phyloP scores from a whole-genome alignment of 129 eudicot genomes.

The Pulicaria dysenterica region DNA sequence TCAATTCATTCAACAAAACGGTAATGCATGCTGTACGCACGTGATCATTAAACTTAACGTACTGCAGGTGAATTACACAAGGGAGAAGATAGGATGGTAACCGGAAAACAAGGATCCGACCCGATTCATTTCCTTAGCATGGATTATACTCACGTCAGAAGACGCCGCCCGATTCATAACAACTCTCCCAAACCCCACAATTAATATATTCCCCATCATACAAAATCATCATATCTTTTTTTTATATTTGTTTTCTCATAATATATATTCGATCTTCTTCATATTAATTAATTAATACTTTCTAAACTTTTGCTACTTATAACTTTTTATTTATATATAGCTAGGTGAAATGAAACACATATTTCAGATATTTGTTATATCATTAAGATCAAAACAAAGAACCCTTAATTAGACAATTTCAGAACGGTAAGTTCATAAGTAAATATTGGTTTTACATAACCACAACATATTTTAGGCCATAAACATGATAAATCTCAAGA shows the following conservation, averaged over 20 bases:
- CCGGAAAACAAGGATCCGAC: constrained; percentile 35
- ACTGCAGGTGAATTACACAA: constrained; percentile 34
- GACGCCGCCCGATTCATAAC: constrained; percentile 75
- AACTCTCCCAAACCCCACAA: constrained; percentile 40
- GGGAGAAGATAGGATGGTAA: constrained; percentile 22
- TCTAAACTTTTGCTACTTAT: not conserved
- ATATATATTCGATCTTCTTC: not conserved
- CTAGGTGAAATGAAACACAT: not conserved
- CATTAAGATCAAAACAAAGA: not conserved
- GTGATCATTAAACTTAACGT: not conserved
- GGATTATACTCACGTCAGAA: constrained; percentile 64
- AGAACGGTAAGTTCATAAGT: too few relatives aligned
- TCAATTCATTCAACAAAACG: not conserved
- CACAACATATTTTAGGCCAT: too few relatives aligned
- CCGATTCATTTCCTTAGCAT: constrained; percentile 44
- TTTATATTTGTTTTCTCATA: not conserved
- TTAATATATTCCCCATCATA: constrained; percentile 31
- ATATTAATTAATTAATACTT: not conserved
- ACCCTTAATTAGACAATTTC: too few relatives aligned
- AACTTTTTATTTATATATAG: not conserved
- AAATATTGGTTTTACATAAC: too few relatives aligned
- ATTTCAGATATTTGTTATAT: not conserved
- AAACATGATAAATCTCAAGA: too few relatives aligned
- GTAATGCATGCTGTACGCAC: too few relatives aligned
- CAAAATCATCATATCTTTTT: not conserved